Evolutionary conservation across 306 rosid species (phyloP).

Genomic region (Dalbergia oliveri): DNA sequence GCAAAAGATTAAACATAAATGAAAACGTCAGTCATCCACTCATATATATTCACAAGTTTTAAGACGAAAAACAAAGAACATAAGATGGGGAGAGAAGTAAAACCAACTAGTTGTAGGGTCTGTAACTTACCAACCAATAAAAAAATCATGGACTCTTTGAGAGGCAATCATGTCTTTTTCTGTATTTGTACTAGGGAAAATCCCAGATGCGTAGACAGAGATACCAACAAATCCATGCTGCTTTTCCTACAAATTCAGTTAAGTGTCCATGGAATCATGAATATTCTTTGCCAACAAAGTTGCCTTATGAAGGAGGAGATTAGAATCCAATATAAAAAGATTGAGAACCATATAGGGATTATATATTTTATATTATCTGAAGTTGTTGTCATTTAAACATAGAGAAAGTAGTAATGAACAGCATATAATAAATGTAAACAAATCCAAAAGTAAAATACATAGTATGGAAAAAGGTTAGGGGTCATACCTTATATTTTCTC

Average conservation of each 20-base stretch:
- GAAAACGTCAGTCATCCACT: neutral
- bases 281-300: conserved; percentile 1
- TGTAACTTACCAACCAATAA: conserved; percentile 61
- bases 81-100: neutral
- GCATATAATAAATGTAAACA: neutral
- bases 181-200: conserved; percentile 56
- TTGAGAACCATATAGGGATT: neutral
- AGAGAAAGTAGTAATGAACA: neutral
- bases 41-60: neutral
- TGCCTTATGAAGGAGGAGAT: neutral
- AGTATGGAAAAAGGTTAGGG: neutral
- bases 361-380: neutral
- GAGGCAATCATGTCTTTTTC: conserved; percentile 59
- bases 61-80: neutral
- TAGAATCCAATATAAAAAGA: neutral
- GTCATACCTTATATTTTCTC: conserved; percentile 58
- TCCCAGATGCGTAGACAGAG: conserved; percentile 49
- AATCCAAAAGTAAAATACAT: neutral
- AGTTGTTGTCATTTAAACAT: neutral
- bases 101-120: neutral
- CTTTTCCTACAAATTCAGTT: conserved; percentile 53
- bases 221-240: conserved; percentile 75
- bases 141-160: conserved; percentile 60
- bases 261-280: neutral
- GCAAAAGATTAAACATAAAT: neutral